phyloP scores from a whole-genome alignment of 2,329 filamentous ascomycete genomes.

The Taxawa tesnikishii region DNA sequence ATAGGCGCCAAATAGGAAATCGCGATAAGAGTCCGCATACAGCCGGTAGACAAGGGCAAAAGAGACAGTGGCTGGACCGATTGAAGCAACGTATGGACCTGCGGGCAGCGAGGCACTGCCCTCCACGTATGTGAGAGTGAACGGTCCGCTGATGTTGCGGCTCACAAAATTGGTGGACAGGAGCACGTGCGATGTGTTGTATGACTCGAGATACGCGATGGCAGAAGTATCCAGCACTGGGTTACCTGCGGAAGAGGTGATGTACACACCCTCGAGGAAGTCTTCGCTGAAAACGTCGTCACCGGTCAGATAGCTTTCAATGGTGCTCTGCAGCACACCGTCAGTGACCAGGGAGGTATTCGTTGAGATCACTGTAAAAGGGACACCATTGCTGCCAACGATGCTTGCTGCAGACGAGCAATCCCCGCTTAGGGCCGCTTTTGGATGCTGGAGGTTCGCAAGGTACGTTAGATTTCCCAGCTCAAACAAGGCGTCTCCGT shows the following conservation, averaged over 20 bases:
- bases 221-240: background rate
- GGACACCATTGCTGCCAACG: slow-evolving; percentile 6
- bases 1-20: slow-evolving; percentile 20
- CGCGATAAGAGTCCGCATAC: slow-evolving; percentile 18
- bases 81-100: slow-evolving; percentile 17
- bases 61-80: slow-evolving; percentile 9
- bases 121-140: background rate
- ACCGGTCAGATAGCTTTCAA: slow-evolving; percentile 18
- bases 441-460: slow-evolving; percentile 21
- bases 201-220: background rate
- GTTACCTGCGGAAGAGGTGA: slow-evolving; percentile 13
- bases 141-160: background rate
- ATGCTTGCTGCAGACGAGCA: slow-evolving; percentile 1
- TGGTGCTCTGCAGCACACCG: slow-evolving; percentile 14
- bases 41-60: slow-evolving; percentile 18
- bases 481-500: slow-evolving; percentile 21
- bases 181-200: background rate
- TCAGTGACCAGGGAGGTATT: slow-evolving; percentile 18
- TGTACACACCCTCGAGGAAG: slow-evolving; percentile 22
- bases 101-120: slow-evolving; percentile 9
- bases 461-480: slow-evolving; percentile 25
- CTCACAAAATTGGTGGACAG: background rate
- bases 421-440: slow-evolving; percentile 9
- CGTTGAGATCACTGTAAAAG: slow-evolving; percentile 19
- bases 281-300: slow-evolving; percentile 26